Evolutionary conservation across 164 flowering plant genomes (phyloP), one percentile per base, ranked within the genome.

Genomic region (Chloranthus sessilifolius): DNA sequence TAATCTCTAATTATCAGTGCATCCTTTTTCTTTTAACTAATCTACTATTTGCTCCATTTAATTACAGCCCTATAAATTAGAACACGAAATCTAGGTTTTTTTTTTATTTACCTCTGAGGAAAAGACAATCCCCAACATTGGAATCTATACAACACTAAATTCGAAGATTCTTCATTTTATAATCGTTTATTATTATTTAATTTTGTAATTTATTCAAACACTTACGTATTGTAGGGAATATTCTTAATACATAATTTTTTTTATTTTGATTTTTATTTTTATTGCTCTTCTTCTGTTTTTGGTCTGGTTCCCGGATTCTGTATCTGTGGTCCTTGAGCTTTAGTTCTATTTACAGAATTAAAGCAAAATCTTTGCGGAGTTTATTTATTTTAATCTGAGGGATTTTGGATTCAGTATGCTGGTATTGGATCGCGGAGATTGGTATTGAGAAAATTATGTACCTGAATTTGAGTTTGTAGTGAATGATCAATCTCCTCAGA

Each of bases 121-220:
- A 42, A 29, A 38, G 52, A 46, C 57, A 60, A 60, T 15, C 16
- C 12, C 37, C 23, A 10, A 47, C 24, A 37, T 34, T 25, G 63
- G 57, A 60, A 60, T 60, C 63, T 44, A 19, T 16, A 44, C 27
- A 11, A 17, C 9, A 20, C 22, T 14, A 8, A 23, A 52, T 38
- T 28, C 22, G 11, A 6, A 35, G 56, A 53, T 52, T 36, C 56
- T 27, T 25, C 33, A 4, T n/a, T 43, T 26, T 19, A 24, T 50
- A 14, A 3, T 43, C 16, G 5, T 39, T 43, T 46, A 31, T 26
- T 58, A 40, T 1, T 14, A 49, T 34, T 3, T 16, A 36, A 45
- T 15, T 35, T 10, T 20, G 25, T 30, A 52, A 27, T 25, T 45
- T 7, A 23, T 36, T 20, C 3, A 14, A 43, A 5, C 23, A 17